phyloP scores from a whole-genome alignment of 1,284 basidiomycete species.

The Entoloma clypeatum region DNA sequence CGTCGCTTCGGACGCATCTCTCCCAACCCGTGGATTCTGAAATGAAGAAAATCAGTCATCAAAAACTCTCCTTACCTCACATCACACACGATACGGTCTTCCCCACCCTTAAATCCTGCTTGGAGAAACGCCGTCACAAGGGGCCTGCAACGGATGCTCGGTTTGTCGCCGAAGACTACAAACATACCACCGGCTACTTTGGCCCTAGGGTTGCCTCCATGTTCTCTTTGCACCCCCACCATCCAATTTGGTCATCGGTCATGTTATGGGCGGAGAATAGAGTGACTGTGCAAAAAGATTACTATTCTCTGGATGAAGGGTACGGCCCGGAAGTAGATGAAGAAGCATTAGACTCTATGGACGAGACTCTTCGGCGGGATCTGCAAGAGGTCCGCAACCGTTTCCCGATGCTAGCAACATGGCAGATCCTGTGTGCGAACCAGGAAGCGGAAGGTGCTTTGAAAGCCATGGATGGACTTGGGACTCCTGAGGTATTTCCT shows the following conservation, averaged over 20 bases:
- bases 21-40: background rate
- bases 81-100: background rate
- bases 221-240: background rate
- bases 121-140: background rate
- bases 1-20: constrained; percentile 2
- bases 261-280: background rate
- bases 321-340: background rate
- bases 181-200: background rate
- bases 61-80: background rate
- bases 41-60: background rate
- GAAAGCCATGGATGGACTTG: constrained; percentile 2
- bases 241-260: background rate
- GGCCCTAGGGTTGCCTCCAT: background rate
- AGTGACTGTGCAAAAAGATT: background rate
- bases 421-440: constrained; percentile 5
- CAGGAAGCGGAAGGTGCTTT: constrained; percentile 2
- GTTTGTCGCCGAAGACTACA: background rate
- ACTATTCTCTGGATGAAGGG: background rate
- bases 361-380: background rate
- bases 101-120: no score
- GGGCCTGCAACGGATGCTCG: background rate
- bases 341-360: background rate
- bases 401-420: constrained; percentile 8
- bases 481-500: background rate
- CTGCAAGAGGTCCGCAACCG: background rate